A percentile compares a stretch with the other conserved stretches of the same genome.
Conservation (phyloP, 1,284 basidiomycete genomes). For the Heterobasidion parviporum region DNA sequence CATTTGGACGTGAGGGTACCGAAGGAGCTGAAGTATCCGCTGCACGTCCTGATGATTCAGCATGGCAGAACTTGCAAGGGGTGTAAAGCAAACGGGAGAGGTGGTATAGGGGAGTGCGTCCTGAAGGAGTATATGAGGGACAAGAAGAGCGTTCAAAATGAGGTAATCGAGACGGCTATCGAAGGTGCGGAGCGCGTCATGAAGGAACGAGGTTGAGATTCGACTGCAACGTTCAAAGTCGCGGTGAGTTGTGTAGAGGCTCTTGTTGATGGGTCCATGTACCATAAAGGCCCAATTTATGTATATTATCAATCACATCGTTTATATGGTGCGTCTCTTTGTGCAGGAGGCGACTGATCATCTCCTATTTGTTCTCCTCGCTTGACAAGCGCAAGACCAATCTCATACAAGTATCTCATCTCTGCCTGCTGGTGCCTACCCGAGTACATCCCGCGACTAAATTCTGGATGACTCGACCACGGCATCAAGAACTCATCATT, state of each 20-base stretch:
- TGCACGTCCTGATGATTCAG: slow-evolving; percentile 65
- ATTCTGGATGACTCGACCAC: too few species aligned
- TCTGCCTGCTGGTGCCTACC: too few species aligned
- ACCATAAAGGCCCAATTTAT: too few species aligned
- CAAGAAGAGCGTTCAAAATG: slow-evolving; percentile 14
- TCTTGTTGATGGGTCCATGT: neutral
- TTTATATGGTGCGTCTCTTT: too few species aligned
- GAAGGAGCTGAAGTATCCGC: slow-evolving; percentile 55
- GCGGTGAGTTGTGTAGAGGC: neutral
- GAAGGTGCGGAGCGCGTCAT: slow-evolving; percentile 6
- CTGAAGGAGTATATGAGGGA: slow-evolving; percentile 23
- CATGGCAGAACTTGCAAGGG: slow-evolving; percentile 53
- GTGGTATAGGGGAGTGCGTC: slow-evolving; percentile 17
- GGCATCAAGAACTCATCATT: too few species aligned
- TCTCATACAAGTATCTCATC: too few species aligned
- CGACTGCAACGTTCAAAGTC: neutral
- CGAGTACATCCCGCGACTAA: too few species aligned
- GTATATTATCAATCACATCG: too few species aligned
- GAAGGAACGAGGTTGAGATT: neutral
- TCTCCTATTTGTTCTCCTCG: too few species aligned
- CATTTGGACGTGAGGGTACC: slow-evolving; percentile 63
- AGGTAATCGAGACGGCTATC: slow-evolving; percentile 13
- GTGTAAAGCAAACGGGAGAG: slow-evolving; percentile 30
- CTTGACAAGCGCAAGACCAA: too few species aligned
- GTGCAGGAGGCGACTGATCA: too few species aligned